Conservation (phyloP, 495 filamentous ascomycete species). For the Podospora comata region DNA sequence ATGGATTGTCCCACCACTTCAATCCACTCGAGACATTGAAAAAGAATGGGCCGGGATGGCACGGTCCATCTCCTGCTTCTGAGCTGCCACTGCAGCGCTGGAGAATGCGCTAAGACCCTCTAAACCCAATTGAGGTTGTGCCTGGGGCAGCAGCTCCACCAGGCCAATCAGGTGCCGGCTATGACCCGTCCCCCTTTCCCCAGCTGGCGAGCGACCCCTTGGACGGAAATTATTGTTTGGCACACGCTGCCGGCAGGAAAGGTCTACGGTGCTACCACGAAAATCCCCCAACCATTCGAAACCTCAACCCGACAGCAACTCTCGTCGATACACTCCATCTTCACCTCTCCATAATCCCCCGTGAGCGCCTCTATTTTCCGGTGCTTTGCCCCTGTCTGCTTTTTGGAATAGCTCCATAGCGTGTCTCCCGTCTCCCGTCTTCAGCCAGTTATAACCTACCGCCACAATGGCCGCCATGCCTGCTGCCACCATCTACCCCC, state of each 20-base stretch:
- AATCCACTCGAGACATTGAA: conserved; percentile 3
- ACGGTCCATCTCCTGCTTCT: conserved; percentile 27
- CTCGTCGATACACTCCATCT: conserved; percentile 26
- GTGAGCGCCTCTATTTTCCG: conserved; percentile 12
- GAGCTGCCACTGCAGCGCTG: conserved; percentile 15
- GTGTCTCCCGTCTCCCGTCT: not conserved
- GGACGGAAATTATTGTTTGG: conserved; percentile 51
- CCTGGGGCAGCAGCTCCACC: conserved; percentile 36
- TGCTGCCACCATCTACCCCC: conserved; percentile 67
- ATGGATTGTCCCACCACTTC: conserved; percentile 23
- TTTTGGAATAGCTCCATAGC: conserved; percentile 42
- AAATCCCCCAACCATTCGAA: conserved; percentile 29
- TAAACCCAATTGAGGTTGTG: conserved; percentile 27
- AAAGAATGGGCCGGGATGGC: conserved; percentile 24
- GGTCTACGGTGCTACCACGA: conserved; percentile 26
- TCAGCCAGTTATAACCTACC: conserved; percentile 21
- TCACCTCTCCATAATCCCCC: conserved; percentile 14
- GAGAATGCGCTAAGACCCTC: not conserved
- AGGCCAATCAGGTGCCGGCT: conserved; percentile 41
- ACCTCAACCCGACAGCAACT: conserved; percentile 16
- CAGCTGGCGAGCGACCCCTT: conserved; percentile 33
- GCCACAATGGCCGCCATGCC: conserved; percentile 46
- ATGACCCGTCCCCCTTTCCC: conserved; percentile 43
- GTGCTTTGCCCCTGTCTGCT: conserved; percentile 27
- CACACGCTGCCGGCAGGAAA: conserved; percentile 39